These are phyloP conservation scores for Crithidia sp. DNA, from an alignment of 208 protist genomes.

Conservation along the genomic window DNA sequence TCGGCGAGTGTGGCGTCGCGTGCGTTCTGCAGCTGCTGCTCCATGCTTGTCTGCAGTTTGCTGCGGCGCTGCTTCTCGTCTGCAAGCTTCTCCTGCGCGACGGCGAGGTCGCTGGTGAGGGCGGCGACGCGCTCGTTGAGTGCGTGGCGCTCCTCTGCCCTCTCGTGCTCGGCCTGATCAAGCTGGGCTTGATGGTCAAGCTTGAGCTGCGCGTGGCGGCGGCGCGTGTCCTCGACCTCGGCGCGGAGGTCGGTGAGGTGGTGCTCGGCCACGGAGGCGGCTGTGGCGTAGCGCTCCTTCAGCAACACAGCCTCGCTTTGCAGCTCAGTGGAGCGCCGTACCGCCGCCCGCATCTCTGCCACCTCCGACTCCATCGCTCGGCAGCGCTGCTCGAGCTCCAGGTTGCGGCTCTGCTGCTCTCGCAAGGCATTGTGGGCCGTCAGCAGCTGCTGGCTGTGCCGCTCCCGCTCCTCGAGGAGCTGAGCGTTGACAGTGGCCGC, in stretches of 20 bases:
- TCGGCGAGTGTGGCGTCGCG: slow-evolving; percentile 51
- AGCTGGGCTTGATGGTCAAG: slow-evolving; percentile 44
- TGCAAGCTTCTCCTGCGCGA: slow-evolving; percentile 20
- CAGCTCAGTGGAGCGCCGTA: slow-evolving; percentile 67
- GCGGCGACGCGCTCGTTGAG: slow-evolving; percentile 39
- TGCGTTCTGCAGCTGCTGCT: slow-evolving; percentile 47
- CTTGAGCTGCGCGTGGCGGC: slow-evolving; percentile 31
- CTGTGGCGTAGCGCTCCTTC: slow-evolving; percentile 69
- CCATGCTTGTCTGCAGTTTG: slow-evolving; percentile 41
- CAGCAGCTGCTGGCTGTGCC: slow-evolving; percentile 62
- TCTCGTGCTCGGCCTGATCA: slow-evolving; percentile 28
- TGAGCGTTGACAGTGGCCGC: slow-evolving; percentile 46
- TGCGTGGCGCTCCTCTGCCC: slow-evolving; percentile 38
- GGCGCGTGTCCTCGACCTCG: slow-evolving; percentile 34
- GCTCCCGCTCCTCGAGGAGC: slow-evolving; percentile 69
- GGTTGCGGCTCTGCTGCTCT: slow-evolving; percentile 69
- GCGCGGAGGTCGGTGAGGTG: slow-evolving; percentile 42
- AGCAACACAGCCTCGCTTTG: slow-evolving; percentile 75
- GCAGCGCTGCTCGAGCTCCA: slow-evolving; percentile 79
- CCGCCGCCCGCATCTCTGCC: slow-evolving; percentile 61
- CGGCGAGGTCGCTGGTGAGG: slow-evolving; percentile 37
- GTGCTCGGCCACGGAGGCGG: slow-evolving; percentile 49
- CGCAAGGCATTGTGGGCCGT: slow-evolving; percentile 75
- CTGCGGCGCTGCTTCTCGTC: slow-evolving; percentile 37
- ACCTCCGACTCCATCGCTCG: slow-evolving; percentile 64